Base-by-base conservation (phyloP, 306 rosid species). In the Morella rubra region DNA sequence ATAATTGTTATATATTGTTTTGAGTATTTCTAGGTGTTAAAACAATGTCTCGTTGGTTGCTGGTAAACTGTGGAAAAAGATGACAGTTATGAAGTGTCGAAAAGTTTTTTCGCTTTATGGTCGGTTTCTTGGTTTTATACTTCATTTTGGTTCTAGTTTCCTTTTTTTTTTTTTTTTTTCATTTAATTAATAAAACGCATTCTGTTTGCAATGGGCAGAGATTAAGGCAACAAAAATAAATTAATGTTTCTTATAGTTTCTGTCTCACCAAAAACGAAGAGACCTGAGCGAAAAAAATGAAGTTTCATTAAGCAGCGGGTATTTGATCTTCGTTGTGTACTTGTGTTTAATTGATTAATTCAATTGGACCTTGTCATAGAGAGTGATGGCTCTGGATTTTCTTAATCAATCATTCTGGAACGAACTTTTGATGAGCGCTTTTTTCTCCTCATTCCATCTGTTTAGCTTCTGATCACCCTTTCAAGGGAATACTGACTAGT, bases 381-480 rank as follows among this genome's bases (percentile, higher is more conserved):
- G 4, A 64, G 16, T 22, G 12, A 64, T 37, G 2, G 40, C 70
- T 41, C 22, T 8, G 14, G 40, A 65, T n/a, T 42, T 46, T 64
- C 8, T 41, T 42, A 41, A 7, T 18, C 16, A 53, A 24, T 24
- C 16, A 24, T 71, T 27, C 40, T 3, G 16, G 49, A 15, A 45
- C 27, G 5, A 45, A 19, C 14, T 4, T 16, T 24, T 44, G 12
- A 61, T 53, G n/a, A n/a, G n/a, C n/a, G n/a, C 12, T 24, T 15
- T 58, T 19, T 32, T 13, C 37, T 41, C 10, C 14, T 18, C 54
- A 1, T 73, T 46, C 7, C 8, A 37, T 10, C 3, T 55, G 41
- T 73, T 73, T 76, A 77, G 82, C 85, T 77, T 46, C 79, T 52
- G 72, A 77, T n/a, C 71, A 77, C 66, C 44, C 75, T 44, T 77